These are phyloP conservation scores for Metschnikowia lunata DNA, from an alignment of 805 yeast genomes.

Conservation along the genomic window DNA sequence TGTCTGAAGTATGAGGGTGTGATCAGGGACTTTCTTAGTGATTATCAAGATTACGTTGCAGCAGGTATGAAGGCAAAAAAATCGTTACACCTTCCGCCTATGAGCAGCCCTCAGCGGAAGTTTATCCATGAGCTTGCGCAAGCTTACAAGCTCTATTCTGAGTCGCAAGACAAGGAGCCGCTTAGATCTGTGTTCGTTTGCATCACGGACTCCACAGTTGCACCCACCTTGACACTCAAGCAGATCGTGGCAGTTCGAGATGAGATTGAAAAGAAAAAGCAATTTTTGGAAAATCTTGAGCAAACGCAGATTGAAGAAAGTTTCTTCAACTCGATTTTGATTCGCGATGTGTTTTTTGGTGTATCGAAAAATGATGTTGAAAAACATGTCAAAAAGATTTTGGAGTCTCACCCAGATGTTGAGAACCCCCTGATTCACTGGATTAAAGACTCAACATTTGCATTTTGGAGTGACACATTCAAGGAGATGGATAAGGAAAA, in stretches of 20 bases:
- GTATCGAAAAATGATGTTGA: constrained; percentile 45
- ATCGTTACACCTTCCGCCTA: constrained; percentile 63
- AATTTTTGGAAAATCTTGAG: constrained; percentile 20
- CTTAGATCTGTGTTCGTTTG: constrained; percentile 65
- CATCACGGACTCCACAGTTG: constrained; percentile 25
- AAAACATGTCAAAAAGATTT: constrained; percentile 20
- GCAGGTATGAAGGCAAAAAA: constrained; percentile 23
- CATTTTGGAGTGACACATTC: constrained; percentile 35
- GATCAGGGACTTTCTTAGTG: constrained; percentile 46
- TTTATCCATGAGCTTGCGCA: constrained; percentile 68
- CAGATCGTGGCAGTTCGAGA: constrained; percentile 32
- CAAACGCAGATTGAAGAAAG: constrained; percentile 25
- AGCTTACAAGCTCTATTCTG: constrained; percentile 54
- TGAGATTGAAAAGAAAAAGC: constrained; percentile 20
- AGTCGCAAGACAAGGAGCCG: constrained; percentile 82
- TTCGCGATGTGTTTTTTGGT: constrained; percentile 52
- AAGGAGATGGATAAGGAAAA: constrained; percentile 31
- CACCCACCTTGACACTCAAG: constrained; percentile 46
- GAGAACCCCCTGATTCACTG: constrained; percentile 33
- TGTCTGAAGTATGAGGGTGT: constrained; percentile 57
- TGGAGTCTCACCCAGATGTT: constrained; percentile 21
- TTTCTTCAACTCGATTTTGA: constrained; percentile 50
- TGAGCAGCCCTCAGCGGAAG: constrained; percentile 63
- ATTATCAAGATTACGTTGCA: constrained; percentile 21
- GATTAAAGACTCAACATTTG: constrained; percentile 39